Conservation (phyloP, 2,329 filamentous ascomycete species). For the Colletotrichum melonis region DNA sequence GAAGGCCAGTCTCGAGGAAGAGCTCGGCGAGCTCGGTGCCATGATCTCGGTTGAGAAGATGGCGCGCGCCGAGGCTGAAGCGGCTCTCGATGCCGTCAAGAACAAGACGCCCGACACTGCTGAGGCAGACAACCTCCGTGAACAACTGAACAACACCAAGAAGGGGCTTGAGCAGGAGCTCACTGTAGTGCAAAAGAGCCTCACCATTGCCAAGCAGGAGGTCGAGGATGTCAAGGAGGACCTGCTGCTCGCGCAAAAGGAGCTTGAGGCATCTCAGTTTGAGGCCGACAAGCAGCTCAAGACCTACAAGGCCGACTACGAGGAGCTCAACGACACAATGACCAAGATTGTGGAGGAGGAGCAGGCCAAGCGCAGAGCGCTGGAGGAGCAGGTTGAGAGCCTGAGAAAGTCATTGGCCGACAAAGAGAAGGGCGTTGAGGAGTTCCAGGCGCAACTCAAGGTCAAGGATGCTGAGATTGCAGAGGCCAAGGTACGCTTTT, state of each 20-base stretch:
- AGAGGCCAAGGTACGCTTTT: constrained; percentile 64
- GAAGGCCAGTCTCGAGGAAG: constrained; percentile 57
- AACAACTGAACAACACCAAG: constrained; percentile 61
- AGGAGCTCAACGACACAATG: constrained; percentile 72
- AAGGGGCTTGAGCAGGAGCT: constrained; percentile 58
- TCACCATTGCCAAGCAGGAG: constrained; percentile 51
- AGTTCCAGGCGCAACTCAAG: constrained; percentile 66
- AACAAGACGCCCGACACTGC: constrained; percentile 65
- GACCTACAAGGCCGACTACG: constrained; percentile 69
- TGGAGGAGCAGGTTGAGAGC: constrained; percentile 61
- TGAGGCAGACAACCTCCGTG: constrained; percentile 62
- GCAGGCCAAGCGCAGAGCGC: constrained; percentile 62
- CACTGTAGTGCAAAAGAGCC: constrained; percentile 44
- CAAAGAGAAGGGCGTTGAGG: constrained; percentile 58
- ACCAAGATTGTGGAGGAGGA: constrained; percentile 70
- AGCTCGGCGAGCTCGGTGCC: constrained; percentile 61
- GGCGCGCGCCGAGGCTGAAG: constrained; percentile 68
- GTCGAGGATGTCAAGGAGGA: constrained; percentile 50
- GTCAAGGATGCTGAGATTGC: constrained; percentile 73
- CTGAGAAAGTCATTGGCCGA: constrained; percentile 59
- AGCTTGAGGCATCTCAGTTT: constrained; percentile 63
- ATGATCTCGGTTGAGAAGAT: constrained; percentile 70
- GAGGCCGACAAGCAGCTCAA: constrained; percentile 64
- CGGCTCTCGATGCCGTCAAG: constrained; percentile 69
- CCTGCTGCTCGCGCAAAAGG: constrained; percentile 61